phyloP scores from a whole-genome alignment of 2,329 filamentous ascomycete genomes.

The Aspergillus sp. region DNA sequence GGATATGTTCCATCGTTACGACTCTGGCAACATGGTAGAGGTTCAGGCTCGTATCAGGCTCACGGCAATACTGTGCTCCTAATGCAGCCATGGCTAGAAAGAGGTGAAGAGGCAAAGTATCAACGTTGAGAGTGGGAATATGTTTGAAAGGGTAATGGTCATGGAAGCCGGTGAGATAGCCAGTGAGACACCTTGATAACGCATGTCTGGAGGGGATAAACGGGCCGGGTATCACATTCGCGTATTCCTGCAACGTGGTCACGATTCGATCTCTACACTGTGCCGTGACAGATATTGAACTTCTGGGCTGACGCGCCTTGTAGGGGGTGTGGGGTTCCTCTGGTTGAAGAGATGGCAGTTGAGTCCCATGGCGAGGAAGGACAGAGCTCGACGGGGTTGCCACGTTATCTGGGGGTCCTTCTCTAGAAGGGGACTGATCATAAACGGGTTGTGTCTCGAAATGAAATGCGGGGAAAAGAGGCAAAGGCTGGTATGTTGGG shows the following conservation, averaged over 20 bases:
- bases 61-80: conserved; percentile 31
- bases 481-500: conserved; percentile 31
- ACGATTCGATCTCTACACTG: conserved; percentile 30
- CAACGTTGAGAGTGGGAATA: conserved; percentile 28
- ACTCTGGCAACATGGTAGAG: conserved; percentile 31
- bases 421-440: conserved; percentile 20
- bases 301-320: conserved; percentile 25
- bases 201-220: conserved; percentile 32
- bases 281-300: conserved; percentile 28
- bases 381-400: conserved; percentile 28
- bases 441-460: conserved; percentile 24
- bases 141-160: conserved; percentile 34
- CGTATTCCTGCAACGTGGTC: conserved; percentile 18
- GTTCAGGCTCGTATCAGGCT: conserved; percentile 31
- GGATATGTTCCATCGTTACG: conserved; percentile 31
- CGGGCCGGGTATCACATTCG: conserved; percentile 26
- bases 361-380: conserved; percentile 31
- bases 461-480: conserved; percentile 27
- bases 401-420: conserved; percentile 8
- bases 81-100: conserved; percentile 31
- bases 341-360: conserved; percentile 31
- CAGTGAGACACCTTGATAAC: conserved; percentile 31
- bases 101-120: conserved; percentile 22
- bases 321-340: conserved; percentile 25
- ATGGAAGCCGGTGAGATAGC: conserved; percentile 32